Base-by-base conservation (phyloP, 129 eudicot genomes). In the Ambrosia trifida region DNA sequence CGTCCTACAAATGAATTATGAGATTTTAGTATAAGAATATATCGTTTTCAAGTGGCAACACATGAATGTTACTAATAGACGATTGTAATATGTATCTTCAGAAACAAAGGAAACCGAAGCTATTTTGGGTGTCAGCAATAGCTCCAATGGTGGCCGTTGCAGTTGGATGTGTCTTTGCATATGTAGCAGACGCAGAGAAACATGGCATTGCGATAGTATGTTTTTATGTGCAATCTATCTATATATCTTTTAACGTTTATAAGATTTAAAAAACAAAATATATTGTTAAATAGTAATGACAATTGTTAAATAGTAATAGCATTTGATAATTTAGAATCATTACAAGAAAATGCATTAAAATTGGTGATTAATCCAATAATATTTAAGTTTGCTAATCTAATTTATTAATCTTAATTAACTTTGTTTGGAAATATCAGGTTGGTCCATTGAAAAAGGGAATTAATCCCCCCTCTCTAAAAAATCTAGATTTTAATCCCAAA, bases 41-140 rank as follows among this genome's bases (percentile, higher is more conserved):
- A 24, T 24, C 28, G 28, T 24, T 24, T 24, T 0, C 1, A 24
- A 24, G 0, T 24, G 28, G 28, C 28, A 24, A 24, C 28, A 24
- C 28, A 0, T 24, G 28, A 24, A 24, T 24, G 28, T 24, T 24
- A 24, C 28, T 38, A 16, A 41, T 40, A 32, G 45, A 12, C 47
- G 31, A 40, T 6, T 28, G 41, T 16, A n/a, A 20, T 18, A 47
- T 28, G 60, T 66, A 32, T n/a, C 33, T 76, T 77, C 95, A 93
- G 98, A 93, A 82, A 63, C 74, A 80, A 43, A 89, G 75, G 80
- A 87, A 68, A 41, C 96, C 98, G 18, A 85, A 87, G 71, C 58
- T 89, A 45, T 89, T 89, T 66, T 85, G 89, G 91, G 85, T 93
- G 11, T 83, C 98, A 28, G 98, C 98, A 16, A 78, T 89, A 28